These are phyloP conservation scores for Aaosphaeria pasadenensis DNA, from an alignment of 2,329 filamentous ascomycete species.

Conservation along the genomic window DNA sequence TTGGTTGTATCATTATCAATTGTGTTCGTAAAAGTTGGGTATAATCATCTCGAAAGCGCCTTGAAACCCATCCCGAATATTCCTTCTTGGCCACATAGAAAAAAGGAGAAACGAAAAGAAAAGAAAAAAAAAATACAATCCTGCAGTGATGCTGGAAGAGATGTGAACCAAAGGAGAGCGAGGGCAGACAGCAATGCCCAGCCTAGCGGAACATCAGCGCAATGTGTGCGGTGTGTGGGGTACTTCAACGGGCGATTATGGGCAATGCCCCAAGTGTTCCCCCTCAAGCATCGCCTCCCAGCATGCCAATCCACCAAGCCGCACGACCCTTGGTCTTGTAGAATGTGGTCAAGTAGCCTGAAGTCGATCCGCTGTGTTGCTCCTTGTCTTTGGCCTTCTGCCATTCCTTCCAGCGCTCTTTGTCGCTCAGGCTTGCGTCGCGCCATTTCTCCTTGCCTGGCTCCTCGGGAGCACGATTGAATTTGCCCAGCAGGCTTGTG, in stretches of 20 bases:
- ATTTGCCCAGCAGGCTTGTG: background rate
- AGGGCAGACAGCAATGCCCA: too few species aligned
- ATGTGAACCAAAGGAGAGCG: too few species aligned
- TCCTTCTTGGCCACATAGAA: too few species aligned
- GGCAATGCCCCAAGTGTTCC: background rate
- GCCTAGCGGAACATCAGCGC: too few species aligned
- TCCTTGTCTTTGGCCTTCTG: conserved; percentile 21
- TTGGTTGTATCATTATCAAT: too few species aligned
- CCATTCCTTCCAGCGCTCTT: conserved; percentile 26
- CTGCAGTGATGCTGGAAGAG: too few species aligned
- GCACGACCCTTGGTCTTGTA: background rate
- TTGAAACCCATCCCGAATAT: too few species aligned
- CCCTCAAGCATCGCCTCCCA: too few species aligned
- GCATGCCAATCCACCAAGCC: background rate
- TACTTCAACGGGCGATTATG: background rate
- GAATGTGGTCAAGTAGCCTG: background rate
- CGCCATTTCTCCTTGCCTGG: conserved; percentile 20
- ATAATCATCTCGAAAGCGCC: too few species aligned
- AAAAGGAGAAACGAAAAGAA: too few species aligned
- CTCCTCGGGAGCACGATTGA: background rate
- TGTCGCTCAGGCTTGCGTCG: conserved; percentile 17
- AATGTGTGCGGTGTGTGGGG: background rate
- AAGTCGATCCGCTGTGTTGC: conserved; percentile 3
- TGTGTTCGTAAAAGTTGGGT: too few species aligned
- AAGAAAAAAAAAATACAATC: too few species aligned